Evolutionary conservation across 2,329 filamentous ascomycete species (phyloP).

Genomic region (Ophiostoma ips): DNA sequence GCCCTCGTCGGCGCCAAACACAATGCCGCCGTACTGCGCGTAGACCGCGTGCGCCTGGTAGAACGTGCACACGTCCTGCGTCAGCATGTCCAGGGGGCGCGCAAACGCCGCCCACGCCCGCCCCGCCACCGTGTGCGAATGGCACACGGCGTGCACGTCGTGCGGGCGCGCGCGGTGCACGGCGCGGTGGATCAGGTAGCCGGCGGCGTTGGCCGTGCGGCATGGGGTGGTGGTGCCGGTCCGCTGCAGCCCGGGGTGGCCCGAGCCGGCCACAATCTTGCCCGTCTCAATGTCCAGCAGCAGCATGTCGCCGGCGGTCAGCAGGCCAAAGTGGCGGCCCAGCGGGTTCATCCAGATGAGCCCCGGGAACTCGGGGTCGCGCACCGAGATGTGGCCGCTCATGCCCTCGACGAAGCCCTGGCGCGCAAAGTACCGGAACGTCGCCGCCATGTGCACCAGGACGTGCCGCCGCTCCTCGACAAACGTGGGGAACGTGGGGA

Average conservation of each 20-base stretch:
- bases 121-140: conserved; percentile 40
- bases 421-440: conserved; percentile 46
- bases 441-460: conserved; percentile 37
- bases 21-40: conserved; percentile 43
- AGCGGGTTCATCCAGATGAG: conserved; percentile 51
- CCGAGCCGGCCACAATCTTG: conserved; percentile 33
- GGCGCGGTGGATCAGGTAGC: conserved; percentile 45
- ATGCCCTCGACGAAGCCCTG: conserved; percentile 49
- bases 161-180: conserved; percentile 39
- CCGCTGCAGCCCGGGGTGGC: conserved; percentile 33
- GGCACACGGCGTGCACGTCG: conserved; percentile 43
- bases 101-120: conserved; percentile 44
- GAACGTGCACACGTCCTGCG: conserved; percentile 40
- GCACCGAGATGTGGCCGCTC: conserved; percentile 45
- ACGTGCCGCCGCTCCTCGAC: conserved; percentile 44
- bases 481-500: conserved; percentile 28
- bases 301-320: conserved; percentile 41
- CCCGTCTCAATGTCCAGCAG: conserved; percentile 42
- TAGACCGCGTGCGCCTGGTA: conserved; percentile 44
- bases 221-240: too few relatives aligned
- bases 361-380: conserved; percentile 40
- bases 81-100: conserved; percentile 43
- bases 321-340: conserved; percentile 40
- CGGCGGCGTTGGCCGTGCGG: conserved; percentile 37
- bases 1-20: conserved; percentile 42